Conservation (phyloP, 2,329 filamentous ascomycete genomes). For the Ustulina deusta region DNA sequence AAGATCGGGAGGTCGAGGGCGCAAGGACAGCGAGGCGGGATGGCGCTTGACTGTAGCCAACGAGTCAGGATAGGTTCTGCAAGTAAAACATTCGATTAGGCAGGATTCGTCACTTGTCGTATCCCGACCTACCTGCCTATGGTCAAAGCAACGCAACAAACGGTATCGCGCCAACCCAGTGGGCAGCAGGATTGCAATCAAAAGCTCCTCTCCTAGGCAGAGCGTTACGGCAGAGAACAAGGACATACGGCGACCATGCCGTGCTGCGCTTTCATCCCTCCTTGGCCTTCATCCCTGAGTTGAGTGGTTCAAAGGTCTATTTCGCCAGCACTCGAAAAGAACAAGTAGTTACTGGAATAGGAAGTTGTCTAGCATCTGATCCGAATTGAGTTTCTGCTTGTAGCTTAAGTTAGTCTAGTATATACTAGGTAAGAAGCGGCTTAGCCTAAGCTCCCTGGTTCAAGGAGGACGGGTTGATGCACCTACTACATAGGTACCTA, state of each 20-base stretch:
- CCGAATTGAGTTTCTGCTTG: neutral
- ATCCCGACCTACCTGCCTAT: conserved; percentile 14
- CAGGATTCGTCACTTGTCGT: neutral
- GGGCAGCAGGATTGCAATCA: conserved; percentile 16
- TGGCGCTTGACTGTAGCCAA: conserved; percentile 15
- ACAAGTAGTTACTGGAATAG: conserved; percentile 4
- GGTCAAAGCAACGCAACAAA: conserved; percentile 18
- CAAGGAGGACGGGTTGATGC: too few relatives aligned
- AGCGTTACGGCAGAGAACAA: conserved; percentile 28
- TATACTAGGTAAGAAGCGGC: too few relatives aligned
- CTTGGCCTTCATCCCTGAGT: conserved; percentile 19
- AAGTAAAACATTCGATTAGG: neutral
- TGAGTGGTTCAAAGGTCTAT: conserved; percentile 13
- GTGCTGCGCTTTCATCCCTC: conserved; percentile 22
- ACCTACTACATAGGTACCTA: too few relatives aligned
- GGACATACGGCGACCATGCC: conserved; percentile 23
- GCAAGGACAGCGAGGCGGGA: conserved; percentile 38
- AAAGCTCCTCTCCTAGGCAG: conserved; percentile 17
- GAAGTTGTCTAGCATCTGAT: conserved; percentile 4
- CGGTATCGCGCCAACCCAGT: conserved; percentile 11
- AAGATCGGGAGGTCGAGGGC: conserved; percentile 35
- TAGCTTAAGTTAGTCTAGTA: too few relatives aligned
- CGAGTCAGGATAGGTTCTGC: conserved; percentile 10
- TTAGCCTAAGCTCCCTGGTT: too few relatives aligned
- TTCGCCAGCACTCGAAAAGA: conserved; percentile 10